Percentiles rank a stretch among this genome's conserved stretches.
These are phyloP conservation scores for Aspergillus olivimuriae DNA, from an alignment of 495 filamentous ascomycete genomes.

Conservation along the genomic window DNA sequence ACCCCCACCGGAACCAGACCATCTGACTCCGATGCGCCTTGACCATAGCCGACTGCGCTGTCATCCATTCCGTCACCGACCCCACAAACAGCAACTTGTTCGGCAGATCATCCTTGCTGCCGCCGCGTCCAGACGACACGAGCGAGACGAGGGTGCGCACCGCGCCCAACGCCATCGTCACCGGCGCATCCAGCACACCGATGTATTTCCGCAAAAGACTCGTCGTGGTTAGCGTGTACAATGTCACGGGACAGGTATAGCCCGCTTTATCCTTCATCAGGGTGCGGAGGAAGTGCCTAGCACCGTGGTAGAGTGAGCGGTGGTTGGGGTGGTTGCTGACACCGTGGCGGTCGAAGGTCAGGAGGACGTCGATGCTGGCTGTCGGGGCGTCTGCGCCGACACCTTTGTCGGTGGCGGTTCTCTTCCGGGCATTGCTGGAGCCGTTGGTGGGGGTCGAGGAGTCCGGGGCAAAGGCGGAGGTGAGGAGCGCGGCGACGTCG, in stretches of 20 bases:
- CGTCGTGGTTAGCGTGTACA: constrained; percentile 76
- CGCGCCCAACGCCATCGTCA: constrained; percentile 50
- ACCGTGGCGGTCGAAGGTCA: constrained; percentile 81
- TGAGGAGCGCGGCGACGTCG: constrained; percentile 62
- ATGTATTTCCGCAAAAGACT: constrained; percentile 72
- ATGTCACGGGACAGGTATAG: constrained; percentile 64
- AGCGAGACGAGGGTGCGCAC: constrained; percentile 29
- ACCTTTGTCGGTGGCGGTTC: constrained; percentile 10
- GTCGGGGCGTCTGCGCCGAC: constrained; percentile 33
- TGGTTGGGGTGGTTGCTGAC: constrained; percentile 89
- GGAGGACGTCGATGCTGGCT: constrained; percentile 68
- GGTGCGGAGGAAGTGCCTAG: constrained; percentile 58
- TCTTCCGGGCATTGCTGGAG: constrained; percentile 16
- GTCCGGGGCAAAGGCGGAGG: constrained; percentile 60
- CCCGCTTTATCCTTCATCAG: constrained; percentile 58
- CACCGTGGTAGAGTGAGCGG: constrained; percentile 77
- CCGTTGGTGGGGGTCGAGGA: constrained; percentile 13
- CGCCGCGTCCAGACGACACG: constrained; percentile 18
- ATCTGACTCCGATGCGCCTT: constrained; percentile 89
- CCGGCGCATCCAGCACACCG: constrained; percentile 63
- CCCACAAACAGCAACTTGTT: constrained; percentile 63
- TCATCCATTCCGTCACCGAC: constrained; percentile 51
- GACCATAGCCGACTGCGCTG: constrained; percentile 80
- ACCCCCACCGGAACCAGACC: constrained; percentile 96
- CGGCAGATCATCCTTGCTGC: constrained; percentile 37